Evolutionary conservation across 257 asterid species (phyloP).

Genomic region (Plantago major): DNA sequence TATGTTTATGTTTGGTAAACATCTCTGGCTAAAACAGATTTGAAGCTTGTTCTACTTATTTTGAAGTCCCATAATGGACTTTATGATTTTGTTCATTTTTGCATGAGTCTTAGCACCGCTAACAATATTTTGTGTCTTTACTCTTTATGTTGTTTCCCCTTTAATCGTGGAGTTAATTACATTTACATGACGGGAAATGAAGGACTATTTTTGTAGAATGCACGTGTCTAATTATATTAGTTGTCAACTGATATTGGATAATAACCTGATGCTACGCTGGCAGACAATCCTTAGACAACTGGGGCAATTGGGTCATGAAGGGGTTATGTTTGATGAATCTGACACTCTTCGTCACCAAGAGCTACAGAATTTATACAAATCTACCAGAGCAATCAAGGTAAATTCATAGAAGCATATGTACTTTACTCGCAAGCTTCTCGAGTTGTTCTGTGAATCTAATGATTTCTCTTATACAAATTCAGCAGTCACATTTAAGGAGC

Average conservation of each 20-base stretch:
- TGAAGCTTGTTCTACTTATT: too few relatives aligned
- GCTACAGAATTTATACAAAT: slow-evolving; percentile 72
- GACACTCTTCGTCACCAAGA: slow-evolving; percentile 66
- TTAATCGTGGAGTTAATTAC: neutral
- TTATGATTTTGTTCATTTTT: too few relatives aligned
- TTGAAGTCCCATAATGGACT: too few relatives aligned
- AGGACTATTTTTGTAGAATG: neutral
- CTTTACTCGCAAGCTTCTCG: slow-evolving; percentile 7
- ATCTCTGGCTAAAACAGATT: too few relatives aligned
- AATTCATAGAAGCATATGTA: slow-evolving; percentile 19
- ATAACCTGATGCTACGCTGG: slow-evolving; percentile 9
- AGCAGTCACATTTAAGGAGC: slow-evolving; percentile 59
- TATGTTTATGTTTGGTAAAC: too few relatives aligned
- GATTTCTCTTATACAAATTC: slow-evolving; percentile 40
- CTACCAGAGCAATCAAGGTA: slow-evolving; percentile 94
- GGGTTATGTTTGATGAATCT: slow-evolving; percentile 62
- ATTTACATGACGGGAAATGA: neutral
- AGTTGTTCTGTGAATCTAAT: slow-evolving; percentile 36
- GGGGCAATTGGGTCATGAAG: slow-evolving; percentile 85
- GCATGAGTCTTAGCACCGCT: too few relatives aligned
- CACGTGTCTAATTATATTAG: neutral
- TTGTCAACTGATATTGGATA: neutral
- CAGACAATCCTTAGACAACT: slow-evolving; percentile 88
- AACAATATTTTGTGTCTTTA: neutral
- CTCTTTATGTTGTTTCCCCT: neutral